Conservation (phyloP, 441 rosid species). For the Pelargonium citronellum region DNA sequence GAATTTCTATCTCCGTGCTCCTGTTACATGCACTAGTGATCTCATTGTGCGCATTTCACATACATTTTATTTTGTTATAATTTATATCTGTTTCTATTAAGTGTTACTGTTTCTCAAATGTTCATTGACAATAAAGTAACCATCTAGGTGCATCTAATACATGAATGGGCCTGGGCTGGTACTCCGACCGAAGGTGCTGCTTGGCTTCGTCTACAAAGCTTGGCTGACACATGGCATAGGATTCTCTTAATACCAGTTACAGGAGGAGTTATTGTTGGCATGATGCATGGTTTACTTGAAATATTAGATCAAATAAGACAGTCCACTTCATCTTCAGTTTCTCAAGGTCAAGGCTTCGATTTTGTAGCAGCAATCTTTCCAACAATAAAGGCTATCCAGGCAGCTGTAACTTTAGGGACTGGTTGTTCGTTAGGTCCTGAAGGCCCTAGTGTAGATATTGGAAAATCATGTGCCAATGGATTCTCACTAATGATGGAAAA, state of each 20-base stretch:
- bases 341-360: constrained; percentile 57
- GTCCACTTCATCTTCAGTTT: constrained; percentile 42
- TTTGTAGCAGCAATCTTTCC: constrained; percentile 80
- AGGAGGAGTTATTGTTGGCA: constrained; percentile 91
- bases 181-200: constrained; percentile 96
- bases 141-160: constrained; percentile 74
- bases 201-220: constrained; percentile 81
- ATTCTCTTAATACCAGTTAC: constrained; percentile 85
- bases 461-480: constrained; percentile 89
- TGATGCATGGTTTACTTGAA: constrained; percentile 94
- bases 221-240: constrained; percentile 90
- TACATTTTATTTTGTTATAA: background rate
- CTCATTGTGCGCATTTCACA: background rate
- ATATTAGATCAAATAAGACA: constrained; percentile 78
- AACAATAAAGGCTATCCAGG: constrained; percentile 80
- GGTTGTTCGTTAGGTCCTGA: constrained; percentile 96
- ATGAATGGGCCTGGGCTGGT: constrained; percentile 98
- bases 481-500: constrained; percentile 88
- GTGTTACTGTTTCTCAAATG: background rate
- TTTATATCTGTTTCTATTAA: background rate
- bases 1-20: background rate
- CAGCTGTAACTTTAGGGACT: constrained; percentile 88
- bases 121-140: background rate
- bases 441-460: constrained; percentile 95
- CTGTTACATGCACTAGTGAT: background rate